Percentiles rank a stretch among this genome's conserved stretches.
Conservation (phyloP, 805 yeast genomes). For the Diddensiella santjacobensis region DNA sequence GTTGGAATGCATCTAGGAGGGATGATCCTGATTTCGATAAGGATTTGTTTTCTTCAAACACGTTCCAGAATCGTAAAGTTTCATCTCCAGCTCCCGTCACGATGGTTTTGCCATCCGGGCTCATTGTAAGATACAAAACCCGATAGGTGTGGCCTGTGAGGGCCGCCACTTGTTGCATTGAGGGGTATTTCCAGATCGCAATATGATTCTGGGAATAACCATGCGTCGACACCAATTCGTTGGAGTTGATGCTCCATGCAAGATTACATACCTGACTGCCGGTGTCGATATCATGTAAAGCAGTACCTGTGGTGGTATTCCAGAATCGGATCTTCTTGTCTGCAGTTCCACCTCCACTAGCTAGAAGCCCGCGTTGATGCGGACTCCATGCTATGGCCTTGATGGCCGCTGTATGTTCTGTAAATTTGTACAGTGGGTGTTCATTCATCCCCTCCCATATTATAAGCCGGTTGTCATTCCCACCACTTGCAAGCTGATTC, state of each 20-base stretch:
- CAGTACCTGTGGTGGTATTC: conserved; percentile 79
- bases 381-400: conserved; percentile 98
- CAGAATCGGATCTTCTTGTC: conserved; percentile 87
- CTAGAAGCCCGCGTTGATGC: conserved; percentile 88
- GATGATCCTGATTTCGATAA: conserved; percentile 6
- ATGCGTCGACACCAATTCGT: conserved; percentile 90
- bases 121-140: conserved; percentile 80
- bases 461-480: conserved; percentile 82
- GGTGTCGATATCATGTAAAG: conserved; percentile 78
- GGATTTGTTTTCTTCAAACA: conserved; percentile 59
- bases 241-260: conserved; percentile 87
- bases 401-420: conserved; percentile 90
- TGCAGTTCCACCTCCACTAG: conserved; percentile 96
- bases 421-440: conserved; percentile 67
- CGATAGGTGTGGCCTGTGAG: conserved; percentile 92
- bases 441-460: conserved; percentile 81
- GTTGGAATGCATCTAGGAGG: conserved; percentile 23
- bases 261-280: conserved; percentile 96
- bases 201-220: conserved; percentile 90
- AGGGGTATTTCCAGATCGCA: conserved; percentile 89
- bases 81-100: conserved; percentile 99
- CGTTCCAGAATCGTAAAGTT: conserved; percentile 92
- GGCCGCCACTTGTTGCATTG: conserved; percentile 89
- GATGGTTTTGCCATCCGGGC: conserved; percentile 94
- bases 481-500: conserved; percentile 91